phyloP scores from a whole-genome alignment of 1,284 basidiomycete species.

The Anthracocystis walkeri region DNA sequence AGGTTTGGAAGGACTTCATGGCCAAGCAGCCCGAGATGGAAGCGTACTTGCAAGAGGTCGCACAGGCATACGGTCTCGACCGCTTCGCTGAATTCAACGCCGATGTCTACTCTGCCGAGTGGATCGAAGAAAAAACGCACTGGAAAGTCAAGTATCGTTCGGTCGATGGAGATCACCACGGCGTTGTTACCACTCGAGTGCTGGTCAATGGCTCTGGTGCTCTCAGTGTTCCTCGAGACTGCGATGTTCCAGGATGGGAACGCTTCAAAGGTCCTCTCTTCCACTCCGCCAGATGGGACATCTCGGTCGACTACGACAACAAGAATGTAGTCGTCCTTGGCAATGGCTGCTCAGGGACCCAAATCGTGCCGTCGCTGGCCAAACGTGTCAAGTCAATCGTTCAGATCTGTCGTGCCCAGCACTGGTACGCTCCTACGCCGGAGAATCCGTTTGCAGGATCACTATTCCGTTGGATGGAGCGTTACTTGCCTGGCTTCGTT shows the following conservation, averaged over 20 bases:
- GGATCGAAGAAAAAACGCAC: slow-evolving; percentile 34
- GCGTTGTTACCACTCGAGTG: slow-evolving; percentile 25
- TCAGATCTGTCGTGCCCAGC: too few species aligned
- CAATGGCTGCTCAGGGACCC: slow-evolving; percentile 64
- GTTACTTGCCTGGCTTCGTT: slow-evolving; percentile 33
- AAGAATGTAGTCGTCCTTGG: slow-evolving; percentile 66
- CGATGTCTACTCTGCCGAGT: slow-evolving; percentile 43
- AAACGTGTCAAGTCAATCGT: slow-evolving; percentile 48
- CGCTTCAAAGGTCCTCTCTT: slow-evolving; percentile 58
- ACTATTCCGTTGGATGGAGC: slow-evolving; percentile 16
- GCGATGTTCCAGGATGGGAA: slow-evolving; percentile 41
- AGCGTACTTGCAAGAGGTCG: slow-evolving; percentile 40
- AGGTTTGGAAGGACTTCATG: slow-evolving; percentile 32
- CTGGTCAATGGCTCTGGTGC: slow-evolving; percentile 47
- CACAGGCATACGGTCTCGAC: slow-evolving; percentile 25
- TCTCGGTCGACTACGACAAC: slow-evolving; percentile 49
- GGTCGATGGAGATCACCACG: slow-evolving; percentile 8
- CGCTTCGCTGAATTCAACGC: slow-evolving; percentile 32
- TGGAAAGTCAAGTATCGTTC: slow-evolving; percentile 48
- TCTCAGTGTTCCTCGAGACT: slow-evolving; percentile 42
- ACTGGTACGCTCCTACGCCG: slow-evolving; percentile 49
- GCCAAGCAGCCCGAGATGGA: slow-evolving; percentile 47
- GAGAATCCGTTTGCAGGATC: slow-evolving; percentile 27
- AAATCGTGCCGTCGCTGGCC: slow-evolving; percentile 47
- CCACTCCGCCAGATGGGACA: slow-evolving; percentile 67